These are phyloP conservation scores for Colletotrichum shisoi DNA, from an alignment of 2,329 filamentous ascomycete genomes.

Conservation along the genomic window DNA sequence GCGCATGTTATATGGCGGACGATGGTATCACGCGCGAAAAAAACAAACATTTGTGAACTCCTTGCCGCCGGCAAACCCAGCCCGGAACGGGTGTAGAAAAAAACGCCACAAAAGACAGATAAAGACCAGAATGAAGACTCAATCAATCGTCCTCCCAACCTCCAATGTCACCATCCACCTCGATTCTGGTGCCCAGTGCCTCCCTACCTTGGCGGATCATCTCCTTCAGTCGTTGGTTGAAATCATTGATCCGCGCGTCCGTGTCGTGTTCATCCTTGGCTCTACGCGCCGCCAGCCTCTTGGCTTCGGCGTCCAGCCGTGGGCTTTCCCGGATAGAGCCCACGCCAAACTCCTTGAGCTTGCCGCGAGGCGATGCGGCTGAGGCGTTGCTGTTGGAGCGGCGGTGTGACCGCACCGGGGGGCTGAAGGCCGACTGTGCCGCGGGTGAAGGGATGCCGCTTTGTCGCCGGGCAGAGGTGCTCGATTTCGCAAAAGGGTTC, in stretches of 20 bases:
- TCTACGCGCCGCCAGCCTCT: slow-evolving; percentile 74
- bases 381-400: slow-evolving; percentile 58
- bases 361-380: slow-evolving; percentile 48
- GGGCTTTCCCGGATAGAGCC: slow-evolving; percentile 53
- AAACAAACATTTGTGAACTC: slow-evolving; percentile 22
- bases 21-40: slow-evolving; percentile 34
- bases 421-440: slow-evolving; percentile 33
- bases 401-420: slow-evolving; percentile 49
- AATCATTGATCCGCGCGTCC: slow-evolving; percentile 78
- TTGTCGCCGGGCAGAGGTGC: slow-evolving; percentile 40
- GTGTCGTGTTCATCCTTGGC: slow-evolving; percentile 77
- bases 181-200: slow-evolving; percentile 78
- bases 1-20: slow-evolving; percentile 17
- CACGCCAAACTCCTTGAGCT: slow-evolving; percentile 42
- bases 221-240: slow-evolving; percentile 80
- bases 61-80: slow-evolving; percentile 7
- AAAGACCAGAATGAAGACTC: not conserved
- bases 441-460: slow-evolving; percentile 43
- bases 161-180: slow-evolving; percentile 62
- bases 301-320: slow-evolving; percentile 70
- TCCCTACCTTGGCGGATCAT: slow-evolving; percentile 91
- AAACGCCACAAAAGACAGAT: slow-evolving; percentile 25
- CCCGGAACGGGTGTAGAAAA: slow-evolving; percentile 5
- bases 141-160: slow-evolving; percentile 53
- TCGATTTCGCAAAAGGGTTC: slow-evolving; percentile 41